phyloP scores from a whole-genome alignment of 208 protist species.

The Leishmania gerbilli region DNA sequence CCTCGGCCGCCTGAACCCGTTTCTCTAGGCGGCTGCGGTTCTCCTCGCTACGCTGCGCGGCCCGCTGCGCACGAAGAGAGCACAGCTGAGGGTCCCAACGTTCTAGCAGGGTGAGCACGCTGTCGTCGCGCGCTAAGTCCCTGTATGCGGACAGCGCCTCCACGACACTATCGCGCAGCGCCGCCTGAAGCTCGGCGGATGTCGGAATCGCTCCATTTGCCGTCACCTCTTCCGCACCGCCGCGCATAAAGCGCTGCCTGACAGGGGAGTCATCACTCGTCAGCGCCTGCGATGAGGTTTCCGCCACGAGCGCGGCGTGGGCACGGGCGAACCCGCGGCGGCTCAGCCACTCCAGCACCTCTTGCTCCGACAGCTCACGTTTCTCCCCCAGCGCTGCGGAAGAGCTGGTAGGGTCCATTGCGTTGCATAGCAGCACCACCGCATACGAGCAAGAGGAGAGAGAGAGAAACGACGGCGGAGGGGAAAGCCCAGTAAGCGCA shows the following conservation, averaged over 20 bases:
- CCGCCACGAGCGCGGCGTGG: neutral
- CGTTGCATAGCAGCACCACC: neutral
- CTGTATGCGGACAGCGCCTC: slow-evolving; percentile 25
- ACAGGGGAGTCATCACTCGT: neutral
- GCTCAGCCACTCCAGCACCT: slow-evolving; percentile 17
- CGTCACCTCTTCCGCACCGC: neutral
- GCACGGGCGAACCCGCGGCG: slow-evolving; percentile 3
- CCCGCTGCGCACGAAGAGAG: neutral
- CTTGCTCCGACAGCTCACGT: slow-evolving; percentile 10
- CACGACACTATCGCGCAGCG: slow-evolving; percentile 13
- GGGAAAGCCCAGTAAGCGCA: neutral
- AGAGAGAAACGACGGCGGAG: neutral
- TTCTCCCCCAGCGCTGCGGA: neutral
- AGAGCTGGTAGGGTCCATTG: neutral
- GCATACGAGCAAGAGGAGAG: neutral
- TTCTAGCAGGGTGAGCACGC: slow-evolving; percentile 20
- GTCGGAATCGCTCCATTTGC: no score
- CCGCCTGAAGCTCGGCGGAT: neutral
- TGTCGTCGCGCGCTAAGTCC: slow-evolving; percentile 7
- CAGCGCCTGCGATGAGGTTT: neutral
- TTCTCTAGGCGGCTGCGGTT: neutral
- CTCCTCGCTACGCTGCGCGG: neutral
- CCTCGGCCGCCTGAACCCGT: slow-evolving; percentile 5
- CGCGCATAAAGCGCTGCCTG: neutral
- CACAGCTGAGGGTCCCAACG: slow-evolving; percentile 17